A percentile compares a stretch with the other conserved stretches of the same genome.
Conservation (phyloP, 768 basidiomycete species). For the Pleurotus djamor region DNA sequence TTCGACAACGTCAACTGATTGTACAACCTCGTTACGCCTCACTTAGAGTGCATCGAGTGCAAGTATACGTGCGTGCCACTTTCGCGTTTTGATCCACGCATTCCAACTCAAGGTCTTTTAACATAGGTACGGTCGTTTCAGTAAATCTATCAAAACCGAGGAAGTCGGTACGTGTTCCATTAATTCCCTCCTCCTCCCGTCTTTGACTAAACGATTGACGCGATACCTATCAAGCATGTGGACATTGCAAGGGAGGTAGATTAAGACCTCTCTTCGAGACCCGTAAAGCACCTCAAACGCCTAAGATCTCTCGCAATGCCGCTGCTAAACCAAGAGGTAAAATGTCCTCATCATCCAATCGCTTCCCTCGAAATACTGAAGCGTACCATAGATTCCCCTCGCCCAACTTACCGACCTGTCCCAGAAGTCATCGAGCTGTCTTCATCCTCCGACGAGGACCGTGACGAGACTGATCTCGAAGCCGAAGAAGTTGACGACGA, state of each 20-base stretch:
- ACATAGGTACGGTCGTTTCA: conserved; percentile 68
- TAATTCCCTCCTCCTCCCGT: not conserved
- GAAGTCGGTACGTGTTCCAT: conserved; percentile 55
- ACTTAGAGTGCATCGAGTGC: conserved; percentile 61
- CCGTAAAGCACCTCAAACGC: conserved; percentile 31
- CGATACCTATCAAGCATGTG: conserved; percentile 50
- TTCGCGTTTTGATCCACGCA: not conserved
- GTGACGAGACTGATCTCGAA: no score
- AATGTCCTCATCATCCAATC: not conserved
- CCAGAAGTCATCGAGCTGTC: no score
- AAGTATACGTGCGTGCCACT: conserved; percentile 48
- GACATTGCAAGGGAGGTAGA: conserved; percentile 58
- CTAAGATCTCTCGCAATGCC: conserved; percentile 37
- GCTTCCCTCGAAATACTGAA: not conserved
- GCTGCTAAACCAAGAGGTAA: conserved; percentile 44
- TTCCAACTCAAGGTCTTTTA: conserved; percentile 1
- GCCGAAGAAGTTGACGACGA: no score
- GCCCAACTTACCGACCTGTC: no score
- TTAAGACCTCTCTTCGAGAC: conserved; percentile 56
- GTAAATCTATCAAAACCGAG: conserved; percentile 67
- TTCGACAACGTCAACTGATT: not conserved
- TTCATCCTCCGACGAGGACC: no score
- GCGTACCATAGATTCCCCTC: not conserved
- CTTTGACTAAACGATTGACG: not conserved
- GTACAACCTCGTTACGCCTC: not conserved